Evolutionary conservation across 495 filamentous ascomycete species (phyloP).

Genomic region (Zalerion maritima): DNA sequence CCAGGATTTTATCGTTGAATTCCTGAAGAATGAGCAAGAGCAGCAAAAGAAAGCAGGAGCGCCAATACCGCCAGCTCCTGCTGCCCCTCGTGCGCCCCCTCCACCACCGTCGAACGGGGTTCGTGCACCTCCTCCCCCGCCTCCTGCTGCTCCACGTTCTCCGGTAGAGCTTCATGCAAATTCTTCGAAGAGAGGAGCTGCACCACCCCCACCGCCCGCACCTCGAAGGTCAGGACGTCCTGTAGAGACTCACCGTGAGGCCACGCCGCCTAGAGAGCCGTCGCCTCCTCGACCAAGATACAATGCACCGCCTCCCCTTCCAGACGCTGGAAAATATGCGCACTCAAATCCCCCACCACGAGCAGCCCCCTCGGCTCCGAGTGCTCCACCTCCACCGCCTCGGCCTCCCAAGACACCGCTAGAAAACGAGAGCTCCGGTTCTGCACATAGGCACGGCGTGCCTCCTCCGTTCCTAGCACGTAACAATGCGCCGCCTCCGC

Average conservation of each 20-base stretch:
- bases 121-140: slow-evolving; percentile 42
- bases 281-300: slow-evolving; percentile 50
- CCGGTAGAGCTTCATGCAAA: slow-evolving; percentile 29
- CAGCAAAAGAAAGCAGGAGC: slow-evolving; percentile 22
- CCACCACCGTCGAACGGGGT: slow-evolving; percentile 22
- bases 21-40: slow-evolving; percentile 68
- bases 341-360: slow-evolving; percentile 40
- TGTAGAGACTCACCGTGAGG: slow-evolving; percentile 29
- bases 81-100: slow-evolving; percentile 41
- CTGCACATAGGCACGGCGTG: slow-evolving; percentile 49
- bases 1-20: slow-evolving; percentile 87
- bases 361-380: slow-evolving; percentile 42
- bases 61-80: slow-evolving; percentile 24
- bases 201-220: slow-evolving; percentile 75
- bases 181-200: slow-evolving; percentile 49
- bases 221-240: slow-evolving; percentile 42
- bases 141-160: slow-evolving; percentile 31
- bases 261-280: slow-evolving; percentile 42
- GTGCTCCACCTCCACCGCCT: slow-evolving; percentile 73
- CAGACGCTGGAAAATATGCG: slow-evolving; percentile 73
- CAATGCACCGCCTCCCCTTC: slow-evolving; percentile 67
- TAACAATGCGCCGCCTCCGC: slow-evolving; percentile 55
- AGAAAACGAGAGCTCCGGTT: slow-evolving; percentile 41
- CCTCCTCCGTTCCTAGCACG: slow-evolving; percentile 71
- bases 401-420: slow-evolving; percentile 76